phyloP scores from a whole-genome alignment of 208 protist species.

The Trypanosoma theileri region DNA sequence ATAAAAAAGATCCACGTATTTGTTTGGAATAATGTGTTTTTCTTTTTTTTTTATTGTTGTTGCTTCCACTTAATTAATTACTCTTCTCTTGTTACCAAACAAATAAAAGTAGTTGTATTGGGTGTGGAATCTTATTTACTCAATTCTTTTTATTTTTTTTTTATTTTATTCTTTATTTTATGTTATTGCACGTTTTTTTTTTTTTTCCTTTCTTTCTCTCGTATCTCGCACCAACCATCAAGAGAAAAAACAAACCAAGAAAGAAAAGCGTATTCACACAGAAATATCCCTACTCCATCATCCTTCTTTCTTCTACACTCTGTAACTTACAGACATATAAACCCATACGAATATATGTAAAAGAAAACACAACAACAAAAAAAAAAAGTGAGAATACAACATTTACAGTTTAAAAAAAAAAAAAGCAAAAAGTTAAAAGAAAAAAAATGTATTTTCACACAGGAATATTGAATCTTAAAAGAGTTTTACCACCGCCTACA shows the following conservation, averaged over 20 bases:
- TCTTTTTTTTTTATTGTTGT: too few species aligned
- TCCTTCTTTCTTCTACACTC: too few species aligned
- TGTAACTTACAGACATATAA: too few species aligned
- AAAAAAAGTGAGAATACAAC: constrained; percentile 1
- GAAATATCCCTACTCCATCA: too few species aligned
- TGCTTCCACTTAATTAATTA: too few species aligned
- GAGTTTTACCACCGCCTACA: neutral
- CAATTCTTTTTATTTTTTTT: neutral
- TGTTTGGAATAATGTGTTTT: too few species aligned
- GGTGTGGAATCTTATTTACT: too few species aligned
- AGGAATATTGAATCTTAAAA: neutral
- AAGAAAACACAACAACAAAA: constrained; percentile 21
- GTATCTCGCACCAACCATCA: neutral
- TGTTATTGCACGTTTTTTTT: neutral
- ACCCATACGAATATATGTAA: neutral
- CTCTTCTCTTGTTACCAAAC: too few species aligned
- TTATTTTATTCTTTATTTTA: neutral
- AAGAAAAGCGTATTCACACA: neutral
- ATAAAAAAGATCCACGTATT: too few species aligned
- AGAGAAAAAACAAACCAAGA: neutral
- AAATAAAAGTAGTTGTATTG: too few species aligned
- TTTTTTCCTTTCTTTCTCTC: neutral
- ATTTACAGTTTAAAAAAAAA: too few species aligned
- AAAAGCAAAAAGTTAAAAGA: neutral
- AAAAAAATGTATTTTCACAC: constrained; percentile 10